Conservation (phyloP, 23 red algal genomes). For the Agarophyton chilense region DNA sequence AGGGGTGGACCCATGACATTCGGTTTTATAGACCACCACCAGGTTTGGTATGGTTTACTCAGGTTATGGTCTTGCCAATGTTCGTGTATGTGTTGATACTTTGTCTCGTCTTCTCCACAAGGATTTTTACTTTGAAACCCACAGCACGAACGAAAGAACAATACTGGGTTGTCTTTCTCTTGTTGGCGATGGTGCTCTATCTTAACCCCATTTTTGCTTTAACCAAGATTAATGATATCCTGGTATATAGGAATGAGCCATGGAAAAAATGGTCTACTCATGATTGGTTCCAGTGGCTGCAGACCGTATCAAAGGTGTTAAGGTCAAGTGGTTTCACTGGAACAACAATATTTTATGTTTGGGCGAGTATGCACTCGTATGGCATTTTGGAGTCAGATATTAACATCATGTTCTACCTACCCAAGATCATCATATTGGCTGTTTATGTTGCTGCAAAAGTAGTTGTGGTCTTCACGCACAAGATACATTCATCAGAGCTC, state of each 20-base stretch:
- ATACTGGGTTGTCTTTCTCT: conserved; percentile 71
- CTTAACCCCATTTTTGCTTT: conserved; percentile 63
- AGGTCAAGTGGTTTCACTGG: conserved; percentile 56
- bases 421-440: conserved; percentile 66
- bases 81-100: conserved; percentile 58
- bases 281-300: conserved; percentile 59
- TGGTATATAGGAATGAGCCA: conserved; percentile 34
- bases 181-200: conserved; percentile 61
- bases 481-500: conserved; percentile 46
- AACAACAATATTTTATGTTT: conserved; percentile 79
- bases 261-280: conserved; percentile 49
- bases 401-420: conserved; percentile 71
- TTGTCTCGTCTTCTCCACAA: conserved; percentile 51
- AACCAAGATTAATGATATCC: conserved; percentile 63
- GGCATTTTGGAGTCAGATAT: conserved; percentile 67
- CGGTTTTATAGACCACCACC: conserved; percentile 48
- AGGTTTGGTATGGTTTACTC: conserved; percentile 59
- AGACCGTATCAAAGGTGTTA: conserved; percentile 45
- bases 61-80: conserved; percentile 48
- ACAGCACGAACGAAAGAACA: conserved; percentile 67
- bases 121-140: conserved; percentile 57
- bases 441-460: conserved; percentile 67
- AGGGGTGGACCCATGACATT: conserved; percentile 59
- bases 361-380: conserved; percentile 85
- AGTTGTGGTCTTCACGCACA: conserved; percentile 47